phyloP scores from a whole-genome alignment of 2,329 filamentous ascomycete species.

The Polytolypa hystricis region DNA sequence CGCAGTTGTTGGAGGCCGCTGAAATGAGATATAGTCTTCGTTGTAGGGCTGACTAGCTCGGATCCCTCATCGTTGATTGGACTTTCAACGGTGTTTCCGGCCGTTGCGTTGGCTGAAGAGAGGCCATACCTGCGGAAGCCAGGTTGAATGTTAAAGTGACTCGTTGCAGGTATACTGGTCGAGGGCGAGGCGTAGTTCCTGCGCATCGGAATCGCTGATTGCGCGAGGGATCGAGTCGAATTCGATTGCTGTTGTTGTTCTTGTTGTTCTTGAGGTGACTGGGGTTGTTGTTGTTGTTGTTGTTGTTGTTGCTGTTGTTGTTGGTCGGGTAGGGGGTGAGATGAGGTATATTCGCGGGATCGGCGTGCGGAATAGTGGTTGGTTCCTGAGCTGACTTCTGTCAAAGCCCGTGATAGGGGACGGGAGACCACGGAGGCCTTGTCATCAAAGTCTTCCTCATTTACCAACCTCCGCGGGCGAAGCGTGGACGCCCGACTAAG shows the following conservation, averaged over 20 bases:
- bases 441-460: slow-evolving; percentile 26
- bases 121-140: slow-evolving; percentile 28
- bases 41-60: slow-evolving; percentile 24
- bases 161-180: slow-evolving; percentile 25
- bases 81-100: slow-evolving; percentile 13
- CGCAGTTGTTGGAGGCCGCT: slow-evolving; percentile 28
- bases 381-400: slow-evolving; percentile 24
- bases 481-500: slow-evolving; percentile 31
- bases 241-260: slow-evolving; percentile 13
- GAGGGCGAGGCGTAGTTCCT: slow-evolving; percentile 25
- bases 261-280: too few relatives aligned
- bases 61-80: slow-evolving; percentile 8
- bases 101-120: slow-evolving; percentile 2
- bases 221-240: slow-evolving; percentile 17
- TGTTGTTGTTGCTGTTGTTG: slow-evolving; percentile 13
- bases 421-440: slow-evolving; percentile 22
- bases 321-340: slow-evolving; percentile 17
- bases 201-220: slow-evolving; percentile 27
- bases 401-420: slow-evolving; percentile 33
- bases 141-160: slow-evolving; percentile 30
- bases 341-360: slow-evolving; percentile 18
- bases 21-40: slow-evolving; percentile 26
- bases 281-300: slow-evolving; percentile 8
- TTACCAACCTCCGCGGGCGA: slow-evolving; percentile 25
- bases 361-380: slow-evolving; percentile 24